Base-by-base conservation (phyloP, 1,284 basidiomycete species). In the Peniophora sp. region DNA sequence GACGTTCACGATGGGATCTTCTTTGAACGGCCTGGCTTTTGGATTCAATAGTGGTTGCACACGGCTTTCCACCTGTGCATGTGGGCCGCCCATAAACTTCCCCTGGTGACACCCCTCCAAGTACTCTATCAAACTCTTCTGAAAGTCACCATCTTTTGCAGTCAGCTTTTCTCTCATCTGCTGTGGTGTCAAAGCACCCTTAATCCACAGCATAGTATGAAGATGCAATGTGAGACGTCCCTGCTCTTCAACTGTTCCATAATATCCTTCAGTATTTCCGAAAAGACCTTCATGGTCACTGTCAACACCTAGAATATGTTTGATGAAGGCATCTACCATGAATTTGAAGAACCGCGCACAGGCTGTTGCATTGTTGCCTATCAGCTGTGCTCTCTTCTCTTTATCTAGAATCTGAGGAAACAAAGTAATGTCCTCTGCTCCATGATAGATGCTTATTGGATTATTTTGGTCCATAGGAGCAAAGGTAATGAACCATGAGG, bases 401-500 rank as follows among this genome's bases (percentile, higher is more conserved):
- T 41, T 41, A 6, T 5, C 6, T 5, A 17, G n/a, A 17, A 22
- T 17, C 15, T 17, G 15, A 8, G 39, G 39, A n/a, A 17, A 41
- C 8, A n/a, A 8, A 17, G 5, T n/a, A 8, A 17, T n/a, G 6
- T 41, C 15, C 20, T 41, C 8, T 8, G 15, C 5, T n/a, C 6
- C 39, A 41, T 17, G 20, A 41, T 41, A 41, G 6, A 41, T 8
- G 8, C n/a, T 22, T 6, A 41, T 41, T 6, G 39, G 39, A 22
- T 41, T n/a, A n/a, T 41, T 41, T 8, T 17, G n/a, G 20, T 41
- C 39, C 15, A 22, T 22, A 17, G 68, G 68, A 3, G 67, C 61
- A 35, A 70, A 57, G 1, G 69, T 71, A 8, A 71, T 68, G 51
- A 63, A 71, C 64, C 66, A 70, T 0, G 57, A 55, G 0, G 68